Percentiles rank a stretch among this genome's conserved stretches.
These are phyloP conservation scores for Hyaloperonospora arabidopsidis DNA, from an alignment of 352 stramenopile genomes.

Conservation along the genomic window DNA sequence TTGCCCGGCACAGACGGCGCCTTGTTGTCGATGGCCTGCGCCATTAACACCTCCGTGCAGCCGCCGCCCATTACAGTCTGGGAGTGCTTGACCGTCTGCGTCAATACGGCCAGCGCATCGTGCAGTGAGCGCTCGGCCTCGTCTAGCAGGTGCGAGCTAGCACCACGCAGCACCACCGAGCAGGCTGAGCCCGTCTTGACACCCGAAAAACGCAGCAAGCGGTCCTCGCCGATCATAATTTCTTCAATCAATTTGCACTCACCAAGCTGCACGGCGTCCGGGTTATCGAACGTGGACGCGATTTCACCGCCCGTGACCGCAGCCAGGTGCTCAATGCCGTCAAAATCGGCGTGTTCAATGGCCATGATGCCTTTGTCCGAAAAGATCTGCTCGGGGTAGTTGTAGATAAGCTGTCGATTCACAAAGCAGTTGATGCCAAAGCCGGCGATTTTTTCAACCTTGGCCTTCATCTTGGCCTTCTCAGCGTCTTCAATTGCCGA, in stretches of 20 bases:
- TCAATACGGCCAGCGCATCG: constrained; percentile 96
- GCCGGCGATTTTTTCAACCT: constrained; percentile 96
- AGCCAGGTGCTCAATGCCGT: constrained; percentile 96
- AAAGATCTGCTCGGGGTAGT: constrained; percentile 98
- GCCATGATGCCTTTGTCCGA: constrained; percentile 97
- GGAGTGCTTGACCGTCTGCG: constrained; percentile 95
- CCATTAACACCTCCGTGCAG: constrained; percentile 96
- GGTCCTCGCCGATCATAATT: constrained; percentile 98
- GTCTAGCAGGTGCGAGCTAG: constrained; percentile 94
- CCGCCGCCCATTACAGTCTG: constrained; percentile 95
- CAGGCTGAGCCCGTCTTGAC: constrained; percentile 94
- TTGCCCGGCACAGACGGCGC: constrained; percentile 93
- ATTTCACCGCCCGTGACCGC: constrained; percentile 94
- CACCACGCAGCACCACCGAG: constrained; percentile 92
- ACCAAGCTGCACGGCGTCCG: constrained; percentile 93
- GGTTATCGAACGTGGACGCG: constrained; percentile 96
- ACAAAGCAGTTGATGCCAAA: constrained; percentile 99
- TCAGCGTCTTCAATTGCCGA: constrained; percentile 98
- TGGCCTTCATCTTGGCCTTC: constrained; percentile 97
- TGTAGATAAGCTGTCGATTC: constrained; percentile 99
- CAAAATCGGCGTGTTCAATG: constrained; percentile 99
- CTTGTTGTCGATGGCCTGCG: constrained; percentile 87
- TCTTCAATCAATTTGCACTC: constrained; percentile 97
- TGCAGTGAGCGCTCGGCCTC: constrained; percentile 99
- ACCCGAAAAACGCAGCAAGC: constrained; percentile 94